A percentile compares a stretch with the other conserved stretches of the same genome.
Conservation (phyloP, 768 basidiomycete genomes). For the Sporobolomyces roseus region DNA sequence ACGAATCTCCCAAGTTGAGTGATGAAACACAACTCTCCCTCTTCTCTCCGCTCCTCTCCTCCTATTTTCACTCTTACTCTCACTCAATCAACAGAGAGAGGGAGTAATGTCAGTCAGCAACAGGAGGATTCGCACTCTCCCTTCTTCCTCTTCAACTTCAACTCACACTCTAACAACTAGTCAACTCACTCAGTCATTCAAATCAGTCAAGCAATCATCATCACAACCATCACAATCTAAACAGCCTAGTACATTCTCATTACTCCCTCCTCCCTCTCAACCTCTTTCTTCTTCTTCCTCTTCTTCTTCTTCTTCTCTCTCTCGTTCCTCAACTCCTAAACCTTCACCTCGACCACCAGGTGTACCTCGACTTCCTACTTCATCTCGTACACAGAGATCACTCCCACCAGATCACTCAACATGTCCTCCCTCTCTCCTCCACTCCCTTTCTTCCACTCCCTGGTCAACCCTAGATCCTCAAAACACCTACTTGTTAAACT, state of each 20-base stretch:
- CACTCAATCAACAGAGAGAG: too few relatives aligned
- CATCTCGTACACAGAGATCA: not conserved
- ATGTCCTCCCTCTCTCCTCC: too few relatives aligned
- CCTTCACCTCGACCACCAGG: not conserved
- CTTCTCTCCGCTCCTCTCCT: too few relatives aligned
- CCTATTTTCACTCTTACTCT: too few relatives aligned
- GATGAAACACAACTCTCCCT: not conserved
- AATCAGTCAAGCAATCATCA: not conserved
- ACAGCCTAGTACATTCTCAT: not conserved
- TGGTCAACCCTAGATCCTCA: too few relatives aligned
- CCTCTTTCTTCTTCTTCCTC: not conserved
- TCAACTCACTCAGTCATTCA: not conserved
- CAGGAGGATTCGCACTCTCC: too few relatives aligned
- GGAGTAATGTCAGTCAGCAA: too few relatives aligned
- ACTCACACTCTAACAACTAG: not conserved
- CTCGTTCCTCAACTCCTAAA: not conserved
- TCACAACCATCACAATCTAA: not conserved
- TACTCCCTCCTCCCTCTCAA: conserved; percentile 7
- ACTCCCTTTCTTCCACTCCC: too few relatives aligned
- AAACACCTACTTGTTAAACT: not conserved
- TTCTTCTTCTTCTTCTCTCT: not conserved
- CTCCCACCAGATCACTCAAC: too few relatives aligned
- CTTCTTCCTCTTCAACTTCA: not conserved
- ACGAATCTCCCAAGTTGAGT: too few relatives aligned
- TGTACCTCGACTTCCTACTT: not conserved